These are phyloP conservation scores for Phlebiopsis flavidoalba DNA, from an alignment of 768 basidiomycete genomes.

Conservation along the genomic window DNA sequence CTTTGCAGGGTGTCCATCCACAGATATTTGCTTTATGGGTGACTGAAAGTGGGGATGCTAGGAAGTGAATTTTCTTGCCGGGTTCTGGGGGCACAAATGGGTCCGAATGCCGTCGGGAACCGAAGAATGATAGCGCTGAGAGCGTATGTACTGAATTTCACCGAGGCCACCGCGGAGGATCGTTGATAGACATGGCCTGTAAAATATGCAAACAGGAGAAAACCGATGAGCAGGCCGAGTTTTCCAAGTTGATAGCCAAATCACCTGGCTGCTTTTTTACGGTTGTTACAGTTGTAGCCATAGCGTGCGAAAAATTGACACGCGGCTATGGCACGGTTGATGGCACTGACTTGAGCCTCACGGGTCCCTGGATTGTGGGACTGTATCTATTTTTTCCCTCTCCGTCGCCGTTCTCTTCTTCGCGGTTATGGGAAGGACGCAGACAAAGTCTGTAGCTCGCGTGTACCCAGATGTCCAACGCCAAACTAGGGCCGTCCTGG, in stretches of 20 bases:
- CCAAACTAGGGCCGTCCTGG: constrained; percentile 84
- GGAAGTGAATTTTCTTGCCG: neutral
- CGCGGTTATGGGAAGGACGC: constrained; percentile 58
- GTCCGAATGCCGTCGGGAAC: constrained; percentile 39
- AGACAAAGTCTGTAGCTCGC: constrained; percentile 75
- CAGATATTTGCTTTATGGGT: constrained; percentile 54
- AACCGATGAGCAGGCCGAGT: too few species aligned
- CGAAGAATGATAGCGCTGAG: constrained; percentile 51
- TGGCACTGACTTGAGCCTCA: neutral
- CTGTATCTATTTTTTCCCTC: neutral
- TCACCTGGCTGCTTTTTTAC: neutral
- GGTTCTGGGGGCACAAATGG: constrained; percentile 24
- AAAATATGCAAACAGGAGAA: neutral
- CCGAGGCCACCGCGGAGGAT: constrained; percentile 43
- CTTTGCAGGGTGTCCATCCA: constrained; percentile 52
- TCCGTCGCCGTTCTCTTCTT: neutral
- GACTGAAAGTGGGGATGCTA: constrained; percentile 29
- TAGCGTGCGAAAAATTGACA: constrained; percentile 10
- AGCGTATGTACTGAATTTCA: constrained; percentile 49
- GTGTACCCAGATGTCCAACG: constrained; percentile 88
- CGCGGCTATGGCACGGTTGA: neutral
- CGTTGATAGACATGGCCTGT: neutral
- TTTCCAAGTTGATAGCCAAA: too few species aligned
- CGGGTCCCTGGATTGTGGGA: neutral
- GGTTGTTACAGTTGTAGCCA: neutral